These are phyloP conservation scores for Hyphodiscus hymeniophilus DNA, from an alignment of 495 filamentous ascomycete genomes.

Conservation along the genomic window DNA sequence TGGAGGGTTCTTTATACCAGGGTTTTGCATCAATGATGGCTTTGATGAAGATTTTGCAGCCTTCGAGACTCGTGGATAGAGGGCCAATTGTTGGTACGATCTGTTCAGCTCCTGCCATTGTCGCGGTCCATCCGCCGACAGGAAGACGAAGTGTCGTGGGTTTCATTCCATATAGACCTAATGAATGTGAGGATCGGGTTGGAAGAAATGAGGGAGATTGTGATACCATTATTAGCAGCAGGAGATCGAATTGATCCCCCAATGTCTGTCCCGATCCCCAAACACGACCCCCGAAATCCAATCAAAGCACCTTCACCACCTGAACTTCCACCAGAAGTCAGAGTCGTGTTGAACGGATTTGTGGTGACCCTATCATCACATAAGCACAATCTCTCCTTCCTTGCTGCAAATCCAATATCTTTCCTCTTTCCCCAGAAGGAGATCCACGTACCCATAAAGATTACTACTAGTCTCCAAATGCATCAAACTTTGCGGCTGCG, in stretches of 20 bases:
- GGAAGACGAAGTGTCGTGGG: constrained; percentile 55
- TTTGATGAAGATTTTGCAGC: constrained; percentile 56
- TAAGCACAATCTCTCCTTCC: constrained; percentile 7
- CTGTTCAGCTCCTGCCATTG: constrained; percentile 48
- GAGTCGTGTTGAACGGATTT: constrained; percentile 45
- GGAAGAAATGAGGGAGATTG: not conserved
- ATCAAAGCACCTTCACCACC: constrained; percentile 63
- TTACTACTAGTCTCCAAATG: constrained; percentile 48
- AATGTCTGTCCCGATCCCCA: constrained; percentile 65
- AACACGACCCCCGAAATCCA: constrained; percentile 44
- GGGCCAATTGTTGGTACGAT: constrained; percentile 57
- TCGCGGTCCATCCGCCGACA: constrained; percentile 34
- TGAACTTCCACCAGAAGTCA: constrained; percentile 55
- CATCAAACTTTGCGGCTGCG: constrained; percentile 53
- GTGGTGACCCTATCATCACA: constrained; percentile 30
- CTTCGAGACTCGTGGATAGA: constrained; percentile 51
- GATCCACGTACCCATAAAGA: constrained; percentile 39
- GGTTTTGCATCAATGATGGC: constrained; percentile 49
- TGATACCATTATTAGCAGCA: constrained; percentile 48
- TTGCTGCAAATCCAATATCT: too few relatives aligned
- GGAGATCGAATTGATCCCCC: constrained; percentile 61
- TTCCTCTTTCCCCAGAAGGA: not conserved
- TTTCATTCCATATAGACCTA: constrained; percentile 50
- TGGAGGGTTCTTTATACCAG: constrained; percentile 50
- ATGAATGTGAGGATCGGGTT: not conserved